Conservation (phyloP, 768 basidiomycete genomes). For the Boletus rubescentipes region DNA sequence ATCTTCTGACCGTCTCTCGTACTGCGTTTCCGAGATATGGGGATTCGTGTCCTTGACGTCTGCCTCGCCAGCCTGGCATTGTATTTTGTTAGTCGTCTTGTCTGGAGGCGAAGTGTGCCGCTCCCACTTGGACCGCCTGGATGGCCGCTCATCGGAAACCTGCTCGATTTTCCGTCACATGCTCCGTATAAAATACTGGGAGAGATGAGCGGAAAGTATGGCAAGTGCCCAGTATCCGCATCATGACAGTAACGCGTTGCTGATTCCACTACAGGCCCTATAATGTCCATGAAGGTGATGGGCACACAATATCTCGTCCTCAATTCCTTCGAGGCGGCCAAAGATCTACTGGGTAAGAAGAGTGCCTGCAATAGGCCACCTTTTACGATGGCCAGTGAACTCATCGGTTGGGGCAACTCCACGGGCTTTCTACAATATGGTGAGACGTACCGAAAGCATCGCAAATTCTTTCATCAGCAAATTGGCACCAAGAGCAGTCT, state of each 20-base stretch:
- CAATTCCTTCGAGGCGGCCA: conserved; percentile 40
- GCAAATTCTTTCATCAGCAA: conserved; percentile 3
- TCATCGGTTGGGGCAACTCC: conserved; percentile 3
- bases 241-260: not conserved
- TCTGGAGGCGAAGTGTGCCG: not conserved
- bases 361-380: conserved; percentile 5
- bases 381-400: conserved; percentile 20
- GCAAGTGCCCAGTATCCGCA: conserved; percentile 32
- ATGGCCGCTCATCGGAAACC: conserved; percentile 49
- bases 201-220: conserved; percentile 40
- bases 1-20: too few species aligned
- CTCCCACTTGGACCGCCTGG: conserved; percentile 15
- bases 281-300: conserved; percentile 26
- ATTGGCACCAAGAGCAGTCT: conserved; percentile 5
- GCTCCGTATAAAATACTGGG: conserved; percentile 51
- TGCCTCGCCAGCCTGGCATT: conserved; percentile 15
- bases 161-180: conserved; percentile 53
- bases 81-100: not conserved
- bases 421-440: conserved; percentile 7
- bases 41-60: not conserved
- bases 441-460: conserved; percentile 4
- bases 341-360: conserved; percentile 13
- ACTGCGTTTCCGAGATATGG: not conserved
- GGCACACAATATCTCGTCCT: conserved; percentile 48
- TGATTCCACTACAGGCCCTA: conserved; percentile 16